Evolutionary conservation across 1,284 basidiomycete species (phyloP).

Genomic region (Melanopsichium pennsylvanicum): DNA sequence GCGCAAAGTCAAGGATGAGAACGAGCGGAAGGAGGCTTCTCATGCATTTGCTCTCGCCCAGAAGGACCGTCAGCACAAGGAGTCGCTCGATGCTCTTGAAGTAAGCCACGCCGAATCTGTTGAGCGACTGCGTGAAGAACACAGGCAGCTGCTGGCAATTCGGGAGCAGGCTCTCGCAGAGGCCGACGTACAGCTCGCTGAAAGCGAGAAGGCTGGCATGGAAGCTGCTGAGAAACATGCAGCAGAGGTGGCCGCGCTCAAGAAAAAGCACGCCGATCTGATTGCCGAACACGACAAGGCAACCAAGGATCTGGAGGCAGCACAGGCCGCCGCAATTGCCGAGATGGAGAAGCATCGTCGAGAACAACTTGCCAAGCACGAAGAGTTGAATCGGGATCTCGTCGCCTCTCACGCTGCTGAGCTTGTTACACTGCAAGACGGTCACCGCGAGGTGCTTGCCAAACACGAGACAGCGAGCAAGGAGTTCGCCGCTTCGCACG

Average conservation of each 20-base stretch:
- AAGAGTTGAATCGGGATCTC: not conserved
- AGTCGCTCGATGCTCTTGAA: constrained; percentile 25
- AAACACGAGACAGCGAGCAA: constrained; percentile 15
- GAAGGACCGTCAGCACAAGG: constrained; percentile 44
- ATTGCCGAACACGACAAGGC: constrained; percentile 11
- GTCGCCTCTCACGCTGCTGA: constrained; percentile 12
- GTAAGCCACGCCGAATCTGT: constrained; percentile 22
- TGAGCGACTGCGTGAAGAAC: constrained; percentile 27
- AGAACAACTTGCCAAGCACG: constrained; percentile 2
- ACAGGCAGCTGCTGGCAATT: constrained; percentile 21
- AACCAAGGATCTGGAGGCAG: constrained; percentile 1
- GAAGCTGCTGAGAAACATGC: constrained; percentile 9
- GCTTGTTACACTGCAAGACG: constrained; percentile 11
- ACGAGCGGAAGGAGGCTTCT: constrained; percentile 33
- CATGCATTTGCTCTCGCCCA: constrained; percentile 37
- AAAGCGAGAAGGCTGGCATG: constrained; percentile 11
- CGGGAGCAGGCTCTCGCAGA: constrained; percentile 28
- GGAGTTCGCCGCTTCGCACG: constrained; percentile 16
- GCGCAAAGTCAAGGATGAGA: constrained; percentile 36
- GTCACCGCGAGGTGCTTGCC: constrained; percentile 12
- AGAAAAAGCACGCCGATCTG: constrained; percentile 2
- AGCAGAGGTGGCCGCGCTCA: constrained; percentile 9
- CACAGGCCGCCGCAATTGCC: constrained; percentile 3
- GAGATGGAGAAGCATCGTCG: not conserved
- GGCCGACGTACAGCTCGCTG: constrained; percentile 22